phyloP scores from a whole-genome alignment of 2,329 filamentous ascomycete genomes.

The Huntiella savannae region DNA sequence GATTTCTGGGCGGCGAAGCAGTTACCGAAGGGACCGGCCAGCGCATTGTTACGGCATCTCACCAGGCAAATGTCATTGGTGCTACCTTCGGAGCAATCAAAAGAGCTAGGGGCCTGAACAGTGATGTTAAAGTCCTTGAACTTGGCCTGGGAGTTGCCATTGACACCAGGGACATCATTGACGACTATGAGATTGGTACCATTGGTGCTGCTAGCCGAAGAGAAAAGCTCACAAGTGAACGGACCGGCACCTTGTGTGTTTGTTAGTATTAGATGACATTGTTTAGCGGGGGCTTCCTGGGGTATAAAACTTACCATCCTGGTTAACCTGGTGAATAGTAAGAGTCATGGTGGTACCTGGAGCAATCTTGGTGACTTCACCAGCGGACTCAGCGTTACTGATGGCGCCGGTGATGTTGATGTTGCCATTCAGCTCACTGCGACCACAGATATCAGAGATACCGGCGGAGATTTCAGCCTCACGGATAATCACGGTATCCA shows the following conservation, averaged over 20 bases:
- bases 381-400: slow-evolving; percentile 27
- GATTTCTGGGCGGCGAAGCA: slow-evolving; percentile 39
- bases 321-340: slow-evolving; percentile 34
- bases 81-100: slow-evolving; percentile 34
- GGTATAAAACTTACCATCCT: slow-evolving; percentile 30
- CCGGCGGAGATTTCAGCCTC: slow-evolving; percentile 33
- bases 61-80: slow-evolving; percentile 40
- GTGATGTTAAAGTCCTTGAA: slow-evolving; percentile 35
- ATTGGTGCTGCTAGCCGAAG: slow-evolving; percentile 25
- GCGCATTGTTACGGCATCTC: slow-evolving; percentile 39
- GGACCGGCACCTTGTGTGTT: slow-evolving; percentile 27
- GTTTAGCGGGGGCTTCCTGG: slow-evolving; percentile 18
- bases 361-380: slow-evolving; percentile 29
- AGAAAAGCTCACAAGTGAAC: slow-evolving; percentile 30
- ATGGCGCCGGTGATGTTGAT: slow-evolving; percentile 41
- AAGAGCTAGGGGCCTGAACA: slow-evolving; percentile 29
- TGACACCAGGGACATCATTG: slow-evolving; percentile 39
- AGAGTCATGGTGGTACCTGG: slow-evolving; percentile 24
- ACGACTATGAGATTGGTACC: slow-evolving; percentile 29
- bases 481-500: slow-evolving; percentile 44
- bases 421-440: slow-evolving; percentile 39
- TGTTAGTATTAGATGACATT: slow-evolving; percentile 18
- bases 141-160: slow-evolving; percentile 38
- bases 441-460: slow-evolving; percentile 40
- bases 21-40: slow-evolving; percentile 36